phyloP scores from a whole-genome alignment of 2,329 filamentous ascomycete species.

The Cercospora beticola region DNA sequence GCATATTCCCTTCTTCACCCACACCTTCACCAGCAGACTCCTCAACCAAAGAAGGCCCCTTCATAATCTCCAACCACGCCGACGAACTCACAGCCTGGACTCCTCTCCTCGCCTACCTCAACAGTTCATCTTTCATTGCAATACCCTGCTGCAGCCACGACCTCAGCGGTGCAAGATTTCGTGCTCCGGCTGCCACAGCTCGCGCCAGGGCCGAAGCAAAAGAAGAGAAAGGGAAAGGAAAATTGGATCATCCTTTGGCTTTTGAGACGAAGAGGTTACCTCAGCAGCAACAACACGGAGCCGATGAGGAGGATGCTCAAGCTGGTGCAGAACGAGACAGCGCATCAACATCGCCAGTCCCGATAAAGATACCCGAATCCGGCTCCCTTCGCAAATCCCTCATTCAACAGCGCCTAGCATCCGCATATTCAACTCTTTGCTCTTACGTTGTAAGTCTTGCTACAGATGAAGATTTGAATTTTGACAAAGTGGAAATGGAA shows the following conservation, averaged over 20 bases:
- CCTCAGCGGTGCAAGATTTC: conserved; percentile 71
- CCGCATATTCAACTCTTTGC: conserved; percentile 80
- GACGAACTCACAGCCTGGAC: conserved; percentile 97
- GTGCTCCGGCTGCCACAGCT: conserved; percentile 51
- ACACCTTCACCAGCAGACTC: background rate
- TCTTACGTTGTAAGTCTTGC: conserved; percentile 68
- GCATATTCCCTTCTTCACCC: conserved; percentile 64
- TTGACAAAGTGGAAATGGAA: conserved; percentile 68
- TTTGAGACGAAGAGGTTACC: background rate
- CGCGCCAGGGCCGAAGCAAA: conserved; percentile 1
- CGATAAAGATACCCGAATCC: conserved; percentile 35
- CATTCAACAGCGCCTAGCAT: conserved; percentile 49
- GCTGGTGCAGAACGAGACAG: background rate
- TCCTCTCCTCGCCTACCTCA: conserved; percentile 76
- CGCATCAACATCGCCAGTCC: background rate
- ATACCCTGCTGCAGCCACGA: conserved; percentile 95
- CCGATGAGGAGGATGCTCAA: background rate
- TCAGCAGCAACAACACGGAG: background rate
- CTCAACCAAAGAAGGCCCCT: conserved; percentile 58
- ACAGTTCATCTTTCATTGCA: conserved; percentile 77
- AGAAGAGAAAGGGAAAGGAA: conserved; percentile 3
- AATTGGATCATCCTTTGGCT: background rate
- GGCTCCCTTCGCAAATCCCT: conserved; percentile 36
- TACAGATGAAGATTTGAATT: conserved; percentile 68
- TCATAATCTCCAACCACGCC: conserved; percentile 95